phyloP scores from a whole-genome alignment of 257 asterid genomes.

The Nicotiana paniculata region DNA sequence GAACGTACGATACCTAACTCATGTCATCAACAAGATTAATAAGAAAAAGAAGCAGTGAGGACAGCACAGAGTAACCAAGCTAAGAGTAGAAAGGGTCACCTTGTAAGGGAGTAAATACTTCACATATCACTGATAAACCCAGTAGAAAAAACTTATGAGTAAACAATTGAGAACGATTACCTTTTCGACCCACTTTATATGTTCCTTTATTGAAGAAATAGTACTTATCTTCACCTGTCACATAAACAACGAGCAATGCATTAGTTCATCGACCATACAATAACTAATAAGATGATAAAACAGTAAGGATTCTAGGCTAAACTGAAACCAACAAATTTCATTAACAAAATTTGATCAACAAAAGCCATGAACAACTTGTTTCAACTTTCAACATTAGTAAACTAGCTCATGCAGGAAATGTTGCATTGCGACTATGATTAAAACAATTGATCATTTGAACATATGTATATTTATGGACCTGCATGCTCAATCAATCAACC shows the following conservation, averaged over 20 bases:
- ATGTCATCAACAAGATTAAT: constrained; percentile 1
- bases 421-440: background rate
- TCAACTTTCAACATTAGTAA: background rate
- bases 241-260: background rate
- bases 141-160: background rate
- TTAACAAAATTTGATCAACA: background rate
- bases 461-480: background rate
- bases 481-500: background rate
- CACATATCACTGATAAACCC: background rate
- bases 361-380: background rate
- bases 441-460: background rate
- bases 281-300: background rate
- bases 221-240: constrained; percentile 73
- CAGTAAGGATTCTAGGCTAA: background rate
- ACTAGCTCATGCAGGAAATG: background rate
- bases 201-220: constrained; percentile 72
- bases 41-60: background rate
- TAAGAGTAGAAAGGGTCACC: background rate
- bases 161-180: constrained; percentile 23
- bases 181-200: constrained; percentile 91
- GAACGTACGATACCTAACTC: background rate
- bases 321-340: background rate
- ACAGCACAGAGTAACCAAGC: background rate
- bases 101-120: background rate
- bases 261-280: constrained; percentile 14